Evolutionary conservation across 169 alveolate species (phyloP), one percentile per base, ranked within the genome.

Genomic region (Eimeria praecox): DNA sequence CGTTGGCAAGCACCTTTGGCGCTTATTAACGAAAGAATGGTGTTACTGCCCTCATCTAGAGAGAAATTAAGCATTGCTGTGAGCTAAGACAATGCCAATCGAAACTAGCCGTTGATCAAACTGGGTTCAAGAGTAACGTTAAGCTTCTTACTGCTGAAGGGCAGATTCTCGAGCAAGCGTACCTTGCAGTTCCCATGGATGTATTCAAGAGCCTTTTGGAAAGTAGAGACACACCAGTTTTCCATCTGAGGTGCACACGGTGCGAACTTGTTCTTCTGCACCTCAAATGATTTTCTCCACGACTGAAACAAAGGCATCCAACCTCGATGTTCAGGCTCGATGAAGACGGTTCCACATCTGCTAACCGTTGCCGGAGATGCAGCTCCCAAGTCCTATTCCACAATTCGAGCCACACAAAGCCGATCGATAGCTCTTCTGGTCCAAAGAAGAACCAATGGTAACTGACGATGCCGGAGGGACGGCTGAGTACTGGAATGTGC

Each of bases 281-380:
- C 83, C 33, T 64, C 83, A 87, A 59, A 87, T 27, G 94, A 62
- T 80, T 95, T 92, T 62, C 97, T 85, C 99, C 99, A 99, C 33
- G 98, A 97, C 77, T 97, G 98, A 46, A 98, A 90, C 94, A 98
- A 96, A 46, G 99, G 99, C 85, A 97, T 97, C 98, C 98, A 99
- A 3, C 99, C 98, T 30, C 98, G 96, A 97, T 98, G 99, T 87
- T 98, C 96, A 46, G 86, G 98, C 80, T 97, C 98, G 56, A 97
- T 96, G 85, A 97, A 97, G 95, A 97, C 98, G 98, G 98, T 97
- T 52, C 99, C 99, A 86, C 99, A 97, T 86, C 99, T 97, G 73
- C 98, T 96, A 54, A 98, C 99, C 46, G 99, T 98, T 40, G 99
- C 99, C 12, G 99, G 99, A 6, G 99, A 98, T n/a, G 99, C 99